Evolutionary conservation across 805 yeast species (phyloP).

Genomic region (Candida michaelii): DNA sequence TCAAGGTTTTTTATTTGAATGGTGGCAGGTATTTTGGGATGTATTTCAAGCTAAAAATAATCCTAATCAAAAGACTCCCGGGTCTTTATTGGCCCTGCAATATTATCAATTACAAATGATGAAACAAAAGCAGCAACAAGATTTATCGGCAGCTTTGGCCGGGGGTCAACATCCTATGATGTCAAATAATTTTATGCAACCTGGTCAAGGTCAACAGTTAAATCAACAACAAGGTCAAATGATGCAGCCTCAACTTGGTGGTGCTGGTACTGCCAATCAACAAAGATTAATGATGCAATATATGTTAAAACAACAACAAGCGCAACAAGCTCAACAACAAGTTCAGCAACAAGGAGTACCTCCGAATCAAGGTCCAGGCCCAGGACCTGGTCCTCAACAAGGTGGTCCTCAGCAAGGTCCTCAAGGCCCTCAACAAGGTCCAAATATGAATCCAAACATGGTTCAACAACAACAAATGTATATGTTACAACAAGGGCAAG

Average conservation of each 20-base stretch:
- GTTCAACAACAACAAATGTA: conserved; percentile 32
- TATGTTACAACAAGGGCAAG: conserved; percentile 24
- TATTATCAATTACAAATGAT: conserved; percentile 64
- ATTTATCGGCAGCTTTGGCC: conserved; percentile 20
- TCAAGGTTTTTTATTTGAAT: conserved; percentile 82
- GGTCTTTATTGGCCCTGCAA: conserved; percentile 52
- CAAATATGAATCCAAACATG: conserved; percentile 7
- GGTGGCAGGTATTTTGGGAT: conserved; percentile 98
- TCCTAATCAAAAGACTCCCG: conserved; percentile 13
- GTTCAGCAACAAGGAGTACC: conserved; percentile 4
- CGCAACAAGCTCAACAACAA: conserved; percentile 11
- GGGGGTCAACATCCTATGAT: conserved; percentile 3
- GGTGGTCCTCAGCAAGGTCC: conserved; percentile 1
- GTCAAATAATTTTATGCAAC: conserved; percentile 10
- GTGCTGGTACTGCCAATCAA: conserved; percentile 8
- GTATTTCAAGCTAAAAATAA: conserved; percentile 79
- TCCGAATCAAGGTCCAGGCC: conserved; percentile 1
- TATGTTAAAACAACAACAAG: conserved; percentile 11
- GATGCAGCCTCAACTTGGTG: conserved; percentile 6
- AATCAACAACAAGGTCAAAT: neutral
- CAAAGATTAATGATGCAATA: conserved; percentile 14
- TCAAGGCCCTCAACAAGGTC: neutral
- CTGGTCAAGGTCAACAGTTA: conserved; percentile 16
- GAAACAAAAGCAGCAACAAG: conserved; percentile 60
- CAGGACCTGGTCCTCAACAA: neutral